Base-by-base conservation (phyloP, 306 rosid species). In the Prunus fruticosa region DNA sequence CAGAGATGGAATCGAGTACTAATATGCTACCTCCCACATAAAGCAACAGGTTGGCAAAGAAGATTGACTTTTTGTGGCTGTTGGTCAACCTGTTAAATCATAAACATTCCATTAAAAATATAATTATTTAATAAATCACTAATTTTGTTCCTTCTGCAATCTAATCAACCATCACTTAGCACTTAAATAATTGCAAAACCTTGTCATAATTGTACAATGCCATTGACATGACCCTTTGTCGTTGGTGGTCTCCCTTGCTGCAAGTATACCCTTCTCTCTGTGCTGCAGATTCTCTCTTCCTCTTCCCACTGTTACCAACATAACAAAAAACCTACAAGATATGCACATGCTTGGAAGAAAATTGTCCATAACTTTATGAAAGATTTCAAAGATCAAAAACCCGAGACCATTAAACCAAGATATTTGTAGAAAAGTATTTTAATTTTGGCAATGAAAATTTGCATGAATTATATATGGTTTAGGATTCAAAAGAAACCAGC, bases 401-500 rank as follows among this genome's bases (percentile, higher is more conserved):
- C 38, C 63, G 30, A 70, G 38, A 49, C 25, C 58, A 18, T 51
- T 27, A 32, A 52, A 11, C 74, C 20, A 19, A 68, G 38, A 23
- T 22, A 3, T 22, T 15, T 20, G 9, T 0, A 16, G 9, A 38
- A 30, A 18, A 53, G 65, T 71, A 30, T 1, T n/a, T 10, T 50
- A 5, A 6, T 18, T 15, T 18, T 18, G 20, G 43, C 43, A 38
- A 38, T 6, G n/a, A 71, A 73, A 67, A 64, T 57, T 47, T 38
- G 38, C 61, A 61, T 62, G 68, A 82, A 73, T 71, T 25, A 71
- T 62, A 71, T 62, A 43, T 68, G 51, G 71, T 78, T 67, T 10
- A 51, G 63, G 69, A 45, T 58, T 28, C 45, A 68, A 79, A 80
- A 82, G 82, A 85, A 86, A 79, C 14, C 72, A 84, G 87, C 92